Evolutionary conservation across 257 asterid species (phyloP).

Genomic region (Voacanga thouarsii): DNA sequence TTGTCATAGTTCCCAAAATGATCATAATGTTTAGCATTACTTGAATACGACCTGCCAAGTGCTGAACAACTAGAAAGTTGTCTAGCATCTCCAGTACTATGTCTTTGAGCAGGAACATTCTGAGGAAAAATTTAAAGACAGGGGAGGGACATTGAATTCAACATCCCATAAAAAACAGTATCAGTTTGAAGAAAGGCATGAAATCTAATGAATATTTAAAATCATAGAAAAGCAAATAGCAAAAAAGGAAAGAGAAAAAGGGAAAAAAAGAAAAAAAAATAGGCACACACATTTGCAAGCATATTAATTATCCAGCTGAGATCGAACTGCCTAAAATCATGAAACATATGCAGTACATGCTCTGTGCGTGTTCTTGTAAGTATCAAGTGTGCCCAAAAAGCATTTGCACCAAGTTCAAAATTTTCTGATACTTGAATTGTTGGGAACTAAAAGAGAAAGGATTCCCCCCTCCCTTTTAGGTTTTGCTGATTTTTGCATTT

Average conservation of each 20-base stretch:
- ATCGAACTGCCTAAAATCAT: neutral
- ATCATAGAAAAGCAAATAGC: neutral
- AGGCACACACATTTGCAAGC: neutral
- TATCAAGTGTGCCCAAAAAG: neutral
- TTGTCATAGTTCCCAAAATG: slow-evolving; percentile 55
- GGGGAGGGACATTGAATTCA: neutral
- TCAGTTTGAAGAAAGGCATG: neutral
- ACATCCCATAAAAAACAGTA: neutral
- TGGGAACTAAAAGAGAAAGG: neutral
- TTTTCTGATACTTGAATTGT: too few relatives aligned
- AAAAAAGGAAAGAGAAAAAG: neutral
- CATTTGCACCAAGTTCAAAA: neutral
- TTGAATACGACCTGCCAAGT: slow-evolving; percentile 31
- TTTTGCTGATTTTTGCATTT: neutral
- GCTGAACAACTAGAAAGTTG: slow-evolving; percentile 33
- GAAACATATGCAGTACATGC: neutral
- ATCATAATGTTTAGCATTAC: slow-evolving; percentile 40
- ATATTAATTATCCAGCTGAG: neutral
- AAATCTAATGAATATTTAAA: neutral
- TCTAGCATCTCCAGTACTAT: slow-evolving; percentile 22
- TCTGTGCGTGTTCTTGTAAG: neutral
- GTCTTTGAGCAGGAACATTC: slow-evolving; percentile 39
- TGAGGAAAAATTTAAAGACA: slow-evolving; percentile 7
- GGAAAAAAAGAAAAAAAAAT: neutral
- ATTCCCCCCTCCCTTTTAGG: neutral